Evolutionary conservation across 2,329 filamentous ascomycete genomes (phyloP), one percentile per base, ranked within the genome.

Genomic region (Arthrobotrys sinensis): DNA sequence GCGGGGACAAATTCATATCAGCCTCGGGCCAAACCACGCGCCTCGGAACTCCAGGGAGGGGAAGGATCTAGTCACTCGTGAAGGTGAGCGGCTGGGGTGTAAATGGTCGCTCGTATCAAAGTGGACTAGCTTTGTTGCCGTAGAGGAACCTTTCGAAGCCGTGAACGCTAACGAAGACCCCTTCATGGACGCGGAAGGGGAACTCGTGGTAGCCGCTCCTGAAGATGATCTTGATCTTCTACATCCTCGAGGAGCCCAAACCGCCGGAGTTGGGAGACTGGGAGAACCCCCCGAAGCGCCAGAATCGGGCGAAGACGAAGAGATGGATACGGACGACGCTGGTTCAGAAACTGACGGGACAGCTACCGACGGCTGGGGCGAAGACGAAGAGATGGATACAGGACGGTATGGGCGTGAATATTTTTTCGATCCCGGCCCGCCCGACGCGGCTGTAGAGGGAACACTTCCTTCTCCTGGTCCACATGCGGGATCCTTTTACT

Each of bases 41-140:
- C 4, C 10, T 28, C 24, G 24, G 24, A 4, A 28, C 24, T 28
- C 24, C 24, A 28, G 4, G 24, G 24, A 43, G n/a, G 19, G 28
- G 45, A 53, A 28, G n/a, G 8, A 10, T 14, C 11, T 66, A 40
- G 32, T 66, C 2, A 6, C 32, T 36, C 28, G 34, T 14, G 65
- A 68, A 36, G 65, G 65, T 11, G 65, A 68, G 50, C 65, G 65
- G 12, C n/a, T 68, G 19, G 65, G 65, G 16, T 68, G 65, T 19
- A 68, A 68, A 48, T 68, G 65, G 65, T 68, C 65, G 2, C 65
- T 68, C 10, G 38, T 68, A 32, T 68, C 65, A 5, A 43, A 68
- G 10, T 68, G 65, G 65, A 68, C 65, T 6, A 68, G 65, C 21
- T 68, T 68, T 19, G 16, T 68, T 11, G 65, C 65, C 11, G 24